Evolutionary conservation across 192 early-diverging fungal species (phyloP), one percentile per base, ranked within the genome.

Genomic region (Funneliformis geosporum): DNA sequence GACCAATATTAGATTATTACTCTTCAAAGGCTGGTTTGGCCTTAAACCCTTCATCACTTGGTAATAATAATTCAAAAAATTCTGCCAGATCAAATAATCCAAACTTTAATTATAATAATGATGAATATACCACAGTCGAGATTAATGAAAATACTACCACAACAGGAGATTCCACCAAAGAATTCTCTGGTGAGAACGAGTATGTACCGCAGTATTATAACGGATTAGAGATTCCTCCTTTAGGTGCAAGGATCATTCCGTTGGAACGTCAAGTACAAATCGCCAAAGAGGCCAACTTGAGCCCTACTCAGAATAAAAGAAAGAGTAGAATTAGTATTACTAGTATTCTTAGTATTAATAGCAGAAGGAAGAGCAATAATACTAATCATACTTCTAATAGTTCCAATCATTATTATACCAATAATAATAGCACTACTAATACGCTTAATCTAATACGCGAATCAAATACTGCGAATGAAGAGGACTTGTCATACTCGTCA

Each of bases 211-310:
- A 55, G 18, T 64, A 64, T 64, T 64, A 64, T 25, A 64, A 64
- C 25, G 62, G 62, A 12, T 27, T 64, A 10, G 27, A 64, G 25
- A 28, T 64, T 27, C 62, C 62, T 64, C 62, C 62, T 64, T 64
- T 64, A 28, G 62, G 62, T 64, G 62, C 62, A 12, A 64, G 62
- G 25, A 64, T 64, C 18, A 64, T 64, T 27, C 62, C 62, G 11
- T 64, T 64, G 12, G 62, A 64, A 64, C n/a, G 62, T 27, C 62
- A 64, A 64, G 12, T 64, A 28, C 23, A 64, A 64, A 64, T 64
- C 62, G 27, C 23, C 6, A 64, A 64, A 1, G 62, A 64, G 25
- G 14, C 14, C 5, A 50, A 50, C 9, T 44, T 44, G 9, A 44
- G 43, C 18, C 14, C 18, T 55, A 55, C 14, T 55, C 16, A 16